Evolutionary conservation across 495 filamentous ascomycete species (phyloP), one percentile per base, ranked within the genome.

Genomic region (Aspergillus coremiiformis): DNA sequence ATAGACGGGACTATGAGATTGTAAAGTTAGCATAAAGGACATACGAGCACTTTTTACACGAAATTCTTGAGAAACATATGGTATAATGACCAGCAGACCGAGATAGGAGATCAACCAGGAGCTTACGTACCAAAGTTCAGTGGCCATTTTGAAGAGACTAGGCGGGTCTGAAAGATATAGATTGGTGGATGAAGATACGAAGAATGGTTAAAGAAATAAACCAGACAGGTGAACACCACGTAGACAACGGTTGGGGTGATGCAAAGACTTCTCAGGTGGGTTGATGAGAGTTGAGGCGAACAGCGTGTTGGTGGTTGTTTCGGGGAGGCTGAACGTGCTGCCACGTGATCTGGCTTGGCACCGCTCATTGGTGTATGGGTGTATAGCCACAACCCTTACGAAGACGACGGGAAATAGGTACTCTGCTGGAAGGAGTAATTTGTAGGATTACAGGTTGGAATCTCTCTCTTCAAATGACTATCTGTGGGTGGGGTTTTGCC

Each of bases 1-100:
- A 80, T 98, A 98, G 61, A 95, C 92, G 75, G 93, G 93, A 77
- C 93, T 98, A 63, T 60, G 62, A 14, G 46, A 57, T 47, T 41
- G 30, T 35, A 44, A 0, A 49, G 61, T 84, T 69, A 82, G 77
- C 68, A 66, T 32, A 53, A 46, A 44, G 51, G 26, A 39, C 23
- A 51, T 23, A 26, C 32, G 29, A 44, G 23, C 39, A 51, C 22
- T 29, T 50, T 41, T 48, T 22, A 30, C 29, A 51, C 56, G 43
- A 46, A 63, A 58, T 26, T 11, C 15, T 32, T 14, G 39, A 24
- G 4, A 21, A 23, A 3, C 22, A 29, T 20, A 21, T 11, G 60
- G 44, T 59, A 52, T 52, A 55, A 52, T 55, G 61, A 51, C 60
- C 47, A 47, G 58, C 52, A 57, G 52, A 57, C 46, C 53, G 60